Percentiles rank a stretch among this genome's conserved stretches.
Evolutionary conservation across 2,329 filamentous ascomycete species (phyloP).

Genomic region (Neurospora crassa): DNA sequence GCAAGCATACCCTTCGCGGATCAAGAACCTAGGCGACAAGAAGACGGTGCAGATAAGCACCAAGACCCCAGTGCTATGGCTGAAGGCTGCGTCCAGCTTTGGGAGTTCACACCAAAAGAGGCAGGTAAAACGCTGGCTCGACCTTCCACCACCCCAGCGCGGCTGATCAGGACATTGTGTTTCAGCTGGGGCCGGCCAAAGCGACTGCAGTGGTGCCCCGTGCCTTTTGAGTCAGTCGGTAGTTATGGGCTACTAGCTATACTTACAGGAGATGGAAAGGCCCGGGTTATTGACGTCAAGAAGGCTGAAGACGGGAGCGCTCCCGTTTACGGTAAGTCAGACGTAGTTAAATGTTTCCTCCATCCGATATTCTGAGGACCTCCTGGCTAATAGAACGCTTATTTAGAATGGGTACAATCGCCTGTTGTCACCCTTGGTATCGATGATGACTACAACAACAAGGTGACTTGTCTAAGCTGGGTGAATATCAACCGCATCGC

Average conservation of each 20-base stretch:
- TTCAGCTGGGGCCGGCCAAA: conserved; percentile 41
- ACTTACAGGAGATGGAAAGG: conserved; percentile 40
- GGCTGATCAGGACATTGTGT: conserved; percentile 34
- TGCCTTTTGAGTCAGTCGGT: conserved; percentile 23
- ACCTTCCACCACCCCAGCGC: conserved; percentile 27
- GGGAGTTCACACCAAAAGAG: conserved; percentile 33
- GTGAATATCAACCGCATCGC: conserved; percentile 44
- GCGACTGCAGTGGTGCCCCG: conserved; percentile 45
- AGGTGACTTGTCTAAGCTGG: conserved; percentile 46
- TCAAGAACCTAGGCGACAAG: conserved; percentile 24
- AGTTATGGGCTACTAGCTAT: conserved; percentile 35
- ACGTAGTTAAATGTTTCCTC: not conserved
- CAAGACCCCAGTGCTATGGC: conserved; percentile 25
- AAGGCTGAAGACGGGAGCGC: conserved; percentile 20
- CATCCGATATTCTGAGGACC: not conserved
- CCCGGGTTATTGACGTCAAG: conserved; percentile 37
- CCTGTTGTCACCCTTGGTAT: conserved; percentile 36
- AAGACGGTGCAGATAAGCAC: conserved; percentile 19
- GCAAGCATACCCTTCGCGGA: conserved; percentile 41
- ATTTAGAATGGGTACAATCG: conserved; percentile 33
- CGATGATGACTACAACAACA: conserved; percentile 35
- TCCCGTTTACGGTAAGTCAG: conserved; percentile 30
- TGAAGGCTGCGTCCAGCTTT: conserved; percentile 40
- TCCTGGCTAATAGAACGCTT: conserved; percentile 8
- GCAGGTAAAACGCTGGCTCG: conserved; percentile 21